Evolutionary conservation across 1,284 basidiomycete genomes (phyloP).

Genomic region (Trametes hirsuta): DNA sequence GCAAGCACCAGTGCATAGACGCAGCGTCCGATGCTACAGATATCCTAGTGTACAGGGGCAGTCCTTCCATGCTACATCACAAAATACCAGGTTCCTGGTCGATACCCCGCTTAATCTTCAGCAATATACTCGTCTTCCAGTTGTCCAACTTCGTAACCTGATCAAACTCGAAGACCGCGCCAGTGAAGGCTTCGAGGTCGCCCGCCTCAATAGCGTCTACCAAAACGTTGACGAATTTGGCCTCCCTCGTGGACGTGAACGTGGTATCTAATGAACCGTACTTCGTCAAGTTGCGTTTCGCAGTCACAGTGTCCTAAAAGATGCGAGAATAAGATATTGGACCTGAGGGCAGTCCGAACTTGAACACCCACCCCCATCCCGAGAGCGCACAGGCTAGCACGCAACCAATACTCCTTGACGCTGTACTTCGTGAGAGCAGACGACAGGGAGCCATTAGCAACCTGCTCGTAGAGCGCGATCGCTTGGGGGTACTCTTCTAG

Average conservation of each 20-base stretch:
- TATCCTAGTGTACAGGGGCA: constrained; percentile 7
- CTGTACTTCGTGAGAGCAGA: constrained; percentile 96
- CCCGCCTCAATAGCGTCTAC: constrained; percentile 81
- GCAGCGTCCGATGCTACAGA: constrained; percentile 2
- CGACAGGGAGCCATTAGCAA: constrained; percentile 84
- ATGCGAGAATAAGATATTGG: constrained; percentile 4
- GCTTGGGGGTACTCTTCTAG: constrained; percentile 86
- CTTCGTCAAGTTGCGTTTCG: constrained; percentile 74
- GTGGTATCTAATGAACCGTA: constrained; percentile 81
- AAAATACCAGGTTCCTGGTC: constrained; percentile 53
- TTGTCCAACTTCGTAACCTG: constrained; percentile 89
- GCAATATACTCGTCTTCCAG: constrained; percentile 90
- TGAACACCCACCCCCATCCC: constrained; percentile 76
- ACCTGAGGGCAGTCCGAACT: background rate
- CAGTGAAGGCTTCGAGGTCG: constrained; percentile 80
- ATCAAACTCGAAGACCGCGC: constrained; percentile 84
- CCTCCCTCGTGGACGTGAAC: constrained; percentile 87
- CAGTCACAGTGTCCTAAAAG: constrained; percentile 82
- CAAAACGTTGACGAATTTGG: constrained; percentile 81
- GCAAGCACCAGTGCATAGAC: background rate
- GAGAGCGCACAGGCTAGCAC: constrained; percentile 86
- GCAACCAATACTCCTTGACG: constrained; percentile 97
- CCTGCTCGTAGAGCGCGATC: constrained; percentile 88
- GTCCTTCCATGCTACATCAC: background rate
- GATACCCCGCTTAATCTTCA: constrained; percentile 86